phyloP scores from a whole-genome alignment of 2,329 filamentous ascomycete species.

The Plenodomus biglobosus region DNA sequence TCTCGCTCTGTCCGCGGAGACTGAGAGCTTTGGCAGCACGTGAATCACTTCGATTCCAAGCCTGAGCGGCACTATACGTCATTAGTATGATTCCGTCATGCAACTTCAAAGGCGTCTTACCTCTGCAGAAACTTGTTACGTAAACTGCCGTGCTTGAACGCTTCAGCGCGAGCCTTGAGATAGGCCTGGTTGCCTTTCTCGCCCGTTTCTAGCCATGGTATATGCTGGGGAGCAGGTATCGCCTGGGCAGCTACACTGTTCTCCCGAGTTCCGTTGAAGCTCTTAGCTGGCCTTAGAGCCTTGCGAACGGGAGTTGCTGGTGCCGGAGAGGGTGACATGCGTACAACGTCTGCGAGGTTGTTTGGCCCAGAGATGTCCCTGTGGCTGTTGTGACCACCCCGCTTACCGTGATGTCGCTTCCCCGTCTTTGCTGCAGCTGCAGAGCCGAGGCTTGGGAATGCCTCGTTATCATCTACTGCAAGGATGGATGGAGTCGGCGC shows the following conservation, averaged over 20 bases:
- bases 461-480: constrained; percentile 89
- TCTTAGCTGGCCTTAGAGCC: constrained; percentile 65
- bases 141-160: constrained; percentile 94
- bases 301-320: constrained; percentile 60
- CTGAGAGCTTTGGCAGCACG: constrained; percentile 93
- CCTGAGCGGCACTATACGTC: constrained; percentile 77
- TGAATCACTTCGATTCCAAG: constrained; percentile 97
- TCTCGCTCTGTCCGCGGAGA: constrained; percentile 92
- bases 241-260: constrained; percentile 79
- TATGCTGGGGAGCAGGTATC: constrained; percentile 84
- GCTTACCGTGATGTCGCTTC: constrained; percentile 93
- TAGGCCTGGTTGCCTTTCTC: constrained; percentile 90
- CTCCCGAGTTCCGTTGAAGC: constrained; percentile 67
- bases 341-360: constrained; percentile 90
- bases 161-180: constrained; percentile 90
- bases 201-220: constrained; percentile 95
- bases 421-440: constrained; percentile 69
- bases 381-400: constrained; percentile 70
- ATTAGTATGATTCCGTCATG: constrained; percentile 8
- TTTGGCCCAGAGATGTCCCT: constrained; percentile 61
- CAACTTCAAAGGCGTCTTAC: constrained; percentile 48
- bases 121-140: constrained; percentile 97
- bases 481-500: constrained; percentile 67
- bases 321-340: constrained; percentile 86
- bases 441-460: constrained; percentile 86